These are phyloP conservation scores for Tuber umbilicatum DNA, from an alignment of 495 filamentous ascomycete species.

Conservation along the genomic window DNA sequence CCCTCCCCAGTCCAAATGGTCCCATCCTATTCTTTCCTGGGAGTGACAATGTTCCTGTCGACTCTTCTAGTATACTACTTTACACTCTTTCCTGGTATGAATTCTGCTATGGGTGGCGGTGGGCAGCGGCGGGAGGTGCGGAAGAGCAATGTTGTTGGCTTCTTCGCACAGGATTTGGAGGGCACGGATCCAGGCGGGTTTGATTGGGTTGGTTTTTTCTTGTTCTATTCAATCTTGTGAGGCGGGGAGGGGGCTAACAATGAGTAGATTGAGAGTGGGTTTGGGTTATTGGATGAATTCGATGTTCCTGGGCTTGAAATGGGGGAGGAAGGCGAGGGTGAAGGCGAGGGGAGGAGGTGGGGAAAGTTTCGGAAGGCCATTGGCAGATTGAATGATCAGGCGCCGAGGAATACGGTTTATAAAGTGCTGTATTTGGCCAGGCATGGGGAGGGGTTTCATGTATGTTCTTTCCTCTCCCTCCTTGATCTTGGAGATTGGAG, in stretches of 20 bases:
- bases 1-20: not conserved
- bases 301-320: constrained; percentile 3
- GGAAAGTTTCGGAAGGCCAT: constrained; percentile 58
- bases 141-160: constrained; percentile 61
- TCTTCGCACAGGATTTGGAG: constrained; percentile 64
- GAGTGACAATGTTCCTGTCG: constrained; percentile 20
- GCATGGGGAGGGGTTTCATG: constrained; percentile 65
- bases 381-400: constrained; percentile 49
- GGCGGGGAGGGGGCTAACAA: not conserved
- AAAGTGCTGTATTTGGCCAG: constrained; percentile 65
- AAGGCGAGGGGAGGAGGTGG: constrained; percentile 47
- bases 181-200: constrained; percentile 58
- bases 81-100: not conserved
- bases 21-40: constrained; percentile 4
- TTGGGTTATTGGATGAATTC: constrained; percentile 47
- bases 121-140: constrained; percentile 43
- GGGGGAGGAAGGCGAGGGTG: not conserved
- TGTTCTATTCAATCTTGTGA: constrained; percentile 6
- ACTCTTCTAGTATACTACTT: constrained; percentile 4
- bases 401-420: constrained; percentile 51
- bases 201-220: constrained; percentile 53
- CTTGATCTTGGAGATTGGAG: constrained; percentile 4
- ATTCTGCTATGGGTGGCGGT: not conserved
- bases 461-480: constrained; percentile 8
- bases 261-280: constrained; percentile 55